Evolutionary conservation across 768 basidiomycete species (phyloP), one percentile per base, ranked within the genome.

Genomic region (Daedaleopsis nitida): DNA sequence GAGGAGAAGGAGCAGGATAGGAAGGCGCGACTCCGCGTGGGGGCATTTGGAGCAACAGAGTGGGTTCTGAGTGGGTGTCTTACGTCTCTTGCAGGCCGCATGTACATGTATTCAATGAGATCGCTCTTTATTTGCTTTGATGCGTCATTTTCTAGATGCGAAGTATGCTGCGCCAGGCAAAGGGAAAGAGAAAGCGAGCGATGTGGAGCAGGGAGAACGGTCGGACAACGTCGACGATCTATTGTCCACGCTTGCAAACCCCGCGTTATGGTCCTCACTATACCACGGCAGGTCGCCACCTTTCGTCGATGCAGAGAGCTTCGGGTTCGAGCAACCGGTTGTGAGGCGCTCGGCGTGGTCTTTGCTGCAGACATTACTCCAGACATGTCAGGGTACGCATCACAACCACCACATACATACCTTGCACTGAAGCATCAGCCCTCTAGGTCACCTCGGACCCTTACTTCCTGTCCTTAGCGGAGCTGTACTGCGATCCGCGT

Each of bases 271-370:
- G 89, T 84, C 83, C 14, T 77, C 79, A 2, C 74, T 88, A 8
- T 80, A 81, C 63, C 78, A 81, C 34, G 76, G 70, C 1, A 75
- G 75, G 61, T 67, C 60, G 10, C 78, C 77, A 35, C 79, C 80
- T 0, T 84, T 81, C 69, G 71, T 74, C 14, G 74, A 74, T 1
- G 62, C 79, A 5, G 78, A 80, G 52, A 74, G 75, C 51, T 84
- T 89, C 63, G 92, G 91, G 1, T 77, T 75, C 37, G 78, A 72
- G 2, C 91, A 94, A 66, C 90, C 92, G 3, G 80, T 78, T 43
- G 88, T 94, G 34, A 82, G 94, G 17, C 83, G 86, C 69, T 80
- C 87, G 12, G 84, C 86, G 0, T 96, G 94, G 88, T 67, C 69
- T 4, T 65, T 87, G 9, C 69, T 89, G 12, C 80, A 78, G 57